A percentile compares a stretch with the other conserved stretches of the same genome.
phyloP scores from a whole-genome alignment of 352 stramenopile species.

The Globisporangium canariense region DNA sequence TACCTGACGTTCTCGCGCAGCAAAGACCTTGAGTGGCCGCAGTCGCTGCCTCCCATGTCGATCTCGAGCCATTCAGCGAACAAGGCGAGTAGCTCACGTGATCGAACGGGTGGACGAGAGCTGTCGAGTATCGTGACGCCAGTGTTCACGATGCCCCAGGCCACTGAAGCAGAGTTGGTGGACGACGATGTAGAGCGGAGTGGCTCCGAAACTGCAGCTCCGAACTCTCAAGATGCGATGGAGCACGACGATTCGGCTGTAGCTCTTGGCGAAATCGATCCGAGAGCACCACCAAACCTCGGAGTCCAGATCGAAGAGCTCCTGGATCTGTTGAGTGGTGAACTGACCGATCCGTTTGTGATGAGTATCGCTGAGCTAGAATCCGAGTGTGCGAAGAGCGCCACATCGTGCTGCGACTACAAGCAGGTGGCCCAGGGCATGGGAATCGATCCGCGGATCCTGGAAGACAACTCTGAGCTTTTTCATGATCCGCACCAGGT shows the following conservation, averaged over 20 bases:
- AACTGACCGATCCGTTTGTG: slow-evolving; percentile 25
- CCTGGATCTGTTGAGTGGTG: slow-evolving; percentile 19
- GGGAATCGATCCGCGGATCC: slow-evolving; percentile 32
- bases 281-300: slow-evolving; percentile 7
- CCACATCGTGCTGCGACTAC: slow-evolving; percentile 8
- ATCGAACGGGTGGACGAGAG: neutral
- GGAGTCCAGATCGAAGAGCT: slow-evolving; percentile 34
- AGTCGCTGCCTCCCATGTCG: slow-evolving; percentile 29
- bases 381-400: slow-evolving; percentile 14
- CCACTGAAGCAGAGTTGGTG: neutral
- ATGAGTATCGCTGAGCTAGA: slow-evolving; percentile 23
- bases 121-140: slow-evolving; percentile 16
- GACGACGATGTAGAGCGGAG: neutral
- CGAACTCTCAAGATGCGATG: slow-evolving; percentile 19
- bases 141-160: slow-evolving; percentile 22
- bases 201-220: neutral
- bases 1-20: slow-evolving; percentile 59
- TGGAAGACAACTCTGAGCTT: slow-evolving; percentile 36
- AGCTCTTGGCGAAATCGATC: neutral
- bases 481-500: slow-evolving; percentile 37
- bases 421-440: slow-evolving; percentile 30
- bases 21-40: slow-evolving; percentile 51
- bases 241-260: slow-evolving; percentile 12
- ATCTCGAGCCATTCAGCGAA: slow-evolving; percentile 12
- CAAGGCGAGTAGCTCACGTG: neutral